Evolutionary conservation across 2,329 filamentous ascomycete species (phyloP), one percentile per base, ranked within the genome.

Genomic region (Cyanodermella asteris): DNA sequence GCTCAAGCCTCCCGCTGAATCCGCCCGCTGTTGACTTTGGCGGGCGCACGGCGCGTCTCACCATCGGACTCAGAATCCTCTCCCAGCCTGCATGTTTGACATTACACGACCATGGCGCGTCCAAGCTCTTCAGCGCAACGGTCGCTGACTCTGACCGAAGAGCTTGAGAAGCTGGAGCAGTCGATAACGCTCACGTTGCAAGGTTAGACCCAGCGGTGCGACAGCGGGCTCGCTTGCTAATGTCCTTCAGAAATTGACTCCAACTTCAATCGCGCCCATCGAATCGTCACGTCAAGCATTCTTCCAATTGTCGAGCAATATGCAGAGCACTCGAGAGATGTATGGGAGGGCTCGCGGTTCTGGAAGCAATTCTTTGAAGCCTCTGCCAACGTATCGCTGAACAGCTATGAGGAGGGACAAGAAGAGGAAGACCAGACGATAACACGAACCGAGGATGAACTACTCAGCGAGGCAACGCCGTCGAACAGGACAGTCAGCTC

Each of bases 351-450:
- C 13, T 91, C 84, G 27, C 91, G 91, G 66, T 97, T 97, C 51
- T 97, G 87, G 87, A 97, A 97, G 51, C 82, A 94, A 56, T 97
- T 97, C 57, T 97, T 97, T 50, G 87, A 97, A 53, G 81, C 87
- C 18, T 91, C 82, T 23, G 87, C 87, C 45, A 94, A 97, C 41
- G 84, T 97, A 14, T 91, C 84, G 7, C 64, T 97, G 7, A 91
- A 81, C 0, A 81, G 82, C 15, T 93, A 97, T 47, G 84, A 91
- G 44, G 82, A 91, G 42, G 60, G 70, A 13, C 66, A 66, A 9
- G 70, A 74, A n/a, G 66, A 63, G 26, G 40, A 61, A 41, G 52
- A 53, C 41, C 39, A 64, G 52, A 44, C 53, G 28, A 57, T 55
- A 1, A 61, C 61, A 1, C n/a, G n/a, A n/a, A 53, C 64, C 28